Evolutionary conservation across 2,329 filamentous ascomycete species (phyloP), one percentile per base, ranked within the genome.

Genomic region (Pseudophaeomoniella oleicola): DNA sequence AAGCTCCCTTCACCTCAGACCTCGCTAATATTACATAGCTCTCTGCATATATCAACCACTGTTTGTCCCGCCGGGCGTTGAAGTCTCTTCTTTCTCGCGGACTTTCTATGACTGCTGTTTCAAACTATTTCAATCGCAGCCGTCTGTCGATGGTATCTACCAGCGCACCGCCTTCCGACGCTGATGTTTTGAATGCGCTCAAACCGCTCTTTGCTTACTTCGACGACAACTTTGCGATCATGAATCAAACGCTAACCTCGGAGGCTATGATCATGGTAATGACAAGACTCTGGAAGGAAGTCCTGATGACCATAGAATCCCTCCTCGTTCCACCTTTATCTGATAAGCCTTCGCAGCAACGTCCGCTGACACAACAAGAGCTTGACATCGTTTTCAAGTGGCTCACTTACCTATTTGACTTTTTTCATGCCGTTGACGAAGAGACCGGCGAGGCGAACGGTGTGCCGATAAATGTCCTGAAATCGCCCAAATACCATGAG

Each of bases 181-280:
- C 69, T 4, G 85, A 94, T 41, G 71, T 94, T 14, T 80, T 84
- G 45, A 79, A 79, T 46, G 85, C 85, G 1, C 64, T 98, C 10
- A 78, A 81, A 47, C 81, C 86, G 3, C 69, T 98, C 1, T 90
- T 94, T 54, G 73, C 77, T 37, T 98, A 98, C 57, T 98, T 98
- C 54, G 84, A 98, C 54, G 88, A 94, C 55, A 98, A 98, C 52
- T 98, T 98, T 58, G 85, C 86, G 40, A 94, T 96, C 48, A 94
- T 98, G 87, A 94, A 96, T 62, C 78, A 90, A 57, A 94, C 88
- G 1, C 66, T 98, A 39, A 96, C 90, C 1, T 81, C 86, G 39
- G 79, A 85, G 39, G 92, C 90, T n/a, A 94, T 98, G 88, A 77
- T 87, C 48, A 87, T 90, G 54, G 90, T 98, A 49, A 98, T 98